These are phyloP conservation scores for Entomortierella beljakovae DNA, from an alignment of 192 early-diverging fungal genomes.

Conservation along the genomic window DNA sequence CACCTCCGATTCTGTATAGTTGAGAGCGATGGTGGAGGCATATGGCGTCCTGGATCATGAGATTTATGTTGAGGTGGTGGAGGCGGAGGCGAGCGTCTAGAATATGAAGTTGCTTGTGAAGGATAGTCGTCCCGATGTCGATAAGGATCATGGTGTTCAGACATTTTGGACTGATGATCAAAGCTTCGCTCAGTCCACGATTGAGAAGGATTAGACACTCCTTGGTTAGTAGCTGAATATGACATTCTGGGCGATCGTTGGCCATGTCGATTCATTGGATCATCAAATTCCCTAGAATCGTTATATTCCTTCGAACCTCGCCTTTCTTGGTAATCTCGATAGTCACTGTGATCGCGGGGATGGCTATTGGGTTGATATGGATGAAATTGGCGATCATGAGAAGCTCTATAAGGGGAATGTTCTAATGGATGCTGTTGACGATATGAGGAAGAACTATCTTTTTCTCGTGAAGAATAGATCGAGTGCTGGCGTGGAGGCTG, in stretches of 20 bases:
- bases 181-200: constrained; percentile 1
- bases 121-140: constrained; percentile 3
- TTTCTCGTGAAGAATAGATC: neutral
- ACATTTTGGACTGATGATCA: neutral
- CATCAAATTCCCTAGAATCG: constrained; percentile 12
- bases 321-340: constrained; percentile 18
- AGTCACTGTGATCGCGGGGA: constrained; percentile 1
- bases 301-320: constrained; percentile 6
- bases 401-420: constrained; percentile 1
- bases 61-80: neutral
- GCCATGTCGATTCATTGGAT: neutral
- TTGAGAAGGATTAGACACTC: neutral
- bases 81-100: neutral
- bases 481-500: constrained; percentile 5
- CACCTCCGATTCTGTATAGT: neutral
- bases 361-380: neutral
- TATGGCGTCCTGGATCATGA: neutral
- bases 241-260: neutral
- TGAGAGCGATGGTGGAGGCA: neutral
- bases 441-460: neutral
- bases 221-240: neutral
- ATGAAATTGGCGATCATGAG: constrained; percentile 6
- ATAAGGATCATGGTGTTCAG: neutral
- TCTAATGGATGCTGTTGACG: constrained; percentile 1
- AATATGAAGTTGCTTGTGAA: neutral